phyloP scores from a whole-genome alignment of 2,329 filamentous ascomycete genomes.

The Podosphaera fusca region DNA sequence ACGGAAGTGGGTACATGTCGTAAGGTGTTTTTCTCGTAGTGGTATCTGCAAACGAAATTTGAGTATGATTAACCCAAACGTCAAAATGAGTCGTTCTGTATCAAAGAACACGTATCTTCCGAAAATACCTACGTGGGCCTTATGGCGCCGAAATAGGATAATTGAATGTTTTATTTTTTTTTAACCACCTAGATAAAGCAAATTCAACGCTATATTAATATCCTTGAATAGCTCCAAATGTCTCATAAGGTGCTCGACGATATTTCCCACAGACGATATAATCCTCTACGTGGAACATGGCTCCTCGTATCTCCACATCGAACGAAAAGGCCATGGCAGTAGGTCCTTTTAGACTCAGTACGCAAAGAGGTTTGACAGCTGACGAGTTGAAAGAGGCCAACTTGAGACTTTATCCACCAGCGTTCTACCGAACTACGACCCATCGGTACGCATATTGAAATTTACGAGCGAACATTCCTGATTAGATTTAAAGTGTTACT shows the following conservation, averaged over 20 bases:
- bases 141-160: too few relatives aligned
- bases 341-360: conserved; percentile 18
- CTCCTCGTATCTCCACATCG: conserved; percentile 87
- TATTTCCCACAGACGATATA: conserved; percentile 88
- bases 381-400: conserved; percentile 35
- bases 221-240: conserved; percentile 23
- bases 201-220: too few relatives aligned
- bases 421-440: conserved; percentile 59
- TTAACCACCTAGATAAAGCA: too few relatives aligned
- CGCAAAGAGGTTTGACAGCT: not conserved
- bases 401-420: conserved; percentile 50
- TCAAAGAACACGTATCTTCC: too few relatives aligned
- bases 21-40: too few relatives aligned
- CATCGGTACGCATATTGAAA: conserved; percentile 24
- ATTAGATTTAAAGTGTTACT: conserved; percentile 45
- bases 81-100: too few relatives aligned
- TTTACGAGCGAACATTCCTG: conserved; percentile 4
- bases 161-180: too few relatives aligned
- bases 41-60: too few relatives aligned
- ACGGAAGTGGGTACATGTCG: too few relatives aligned
- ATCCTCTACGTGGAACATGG: conserved; percentile 75
- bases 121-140: too few relatives aligned
- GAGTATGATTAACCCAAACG: too few relatives aligned
- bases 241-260: conserved; percentile 65
- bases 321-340: conserved; percentile 97